Conservation (phyloP, 164 flowering plant genomes). For the Houttuynia cordata region DNA sequence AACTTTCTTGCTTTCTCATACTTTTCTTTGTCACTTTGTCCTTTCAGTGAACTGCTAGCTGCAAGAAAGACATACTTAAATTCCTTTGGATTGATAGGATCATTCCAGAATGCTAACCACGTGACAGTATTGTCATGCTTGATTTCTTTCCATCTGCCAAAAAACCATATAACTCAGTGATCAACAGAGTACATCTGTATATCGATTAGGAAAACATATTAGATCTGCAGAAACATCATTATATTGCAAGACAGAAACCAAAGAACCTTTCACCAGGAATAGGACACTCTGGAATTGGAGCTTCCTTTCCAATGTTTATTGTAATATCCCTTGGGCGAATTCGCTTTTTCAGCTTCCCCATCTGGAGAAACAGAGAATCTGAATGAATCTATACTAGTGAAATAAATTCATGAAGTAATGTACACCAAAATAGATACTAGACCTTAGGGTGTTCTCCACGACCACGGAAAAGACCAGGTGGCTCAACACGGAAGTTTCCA, state of each 20-base stretch:
- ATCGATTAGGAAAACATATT: no score
- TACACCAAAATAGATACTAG: background rate
- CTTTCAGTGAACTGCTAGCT: conserved; percentile 95
- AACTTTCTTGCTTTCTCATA: conserved; percentile 93
- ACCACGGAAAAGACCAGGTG: conserved; percentile 97
- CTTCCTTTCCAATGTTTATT: conserved; percentile 87
- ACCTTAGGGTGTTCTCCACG: conserved; percentile 99
- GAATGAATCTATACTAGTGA: background rate
- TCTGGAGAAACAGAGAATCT: conserved; percentile 29
- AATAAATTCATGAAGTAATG: background rate
- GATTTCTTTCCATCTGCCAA: conserved; percentile 92
- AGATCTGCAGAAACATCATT: background rate
- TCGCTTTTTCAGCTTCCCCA: conserved; percentile 94
- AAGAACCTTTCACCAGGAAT: conserved; percentile 91
- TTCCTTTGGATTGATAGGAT: conserved; percentile 88
- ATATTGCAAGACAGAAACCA: background rate
- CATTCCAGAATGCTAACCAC: conserved; percentile 99
- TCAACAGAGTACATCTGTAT: background rate
- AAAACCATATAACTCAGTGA: background rate
- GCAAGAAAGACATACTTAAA: conserved; percentile 96
- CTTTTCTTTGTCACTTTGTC: conserved; percentile 98
- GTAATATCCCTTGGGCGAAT: conserved; percentile 83
- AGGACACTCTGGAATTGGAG: conserved; percentile 90
- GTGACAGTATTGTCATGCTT: conserved; percentile 98
- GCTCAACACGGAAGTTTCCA: conserved; percentile 98